Conservation (phyloP, 805 yeast species). For the Saccharomyces jurei region DNA sequence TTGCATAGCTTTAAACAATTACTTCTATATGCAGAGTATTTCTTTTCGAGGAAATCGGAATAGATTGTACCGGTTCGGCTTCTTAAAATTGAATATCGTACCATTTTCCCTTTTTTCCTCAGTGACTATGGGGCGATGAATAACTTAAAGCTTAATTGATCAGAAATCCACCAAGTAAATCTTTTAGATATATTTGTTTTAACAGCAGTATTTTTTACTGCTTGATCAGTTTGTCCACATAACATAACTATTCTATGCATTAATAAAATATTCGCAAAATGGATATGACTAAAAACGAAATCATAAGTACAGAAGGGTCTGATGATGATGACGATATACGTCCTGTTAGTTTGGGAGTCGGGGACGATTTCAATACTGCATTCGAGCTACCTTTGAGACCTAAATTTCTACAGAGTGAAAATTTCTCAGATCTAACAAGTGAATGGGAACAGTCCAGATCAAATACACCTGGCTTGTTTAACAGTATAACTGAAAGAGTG, state of each 20-base stretch:
- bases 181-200: too few species aligned
- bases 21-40: background rate
- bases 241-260: background rate
- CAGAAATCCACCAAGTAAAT: too few species aligned
- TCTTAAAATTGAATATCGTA: background rate
- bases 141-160: background rate
- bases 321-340: background rate
- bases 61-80: background rate
- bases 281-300: background rate
- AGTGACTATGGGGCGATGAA: background rate
- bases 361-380: background rate
- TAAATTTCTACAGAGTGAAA: conserved; percentile 3
- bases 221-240: background rate
- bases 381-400: conserved; percentile 9
- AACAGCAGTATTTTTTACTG: background rate
- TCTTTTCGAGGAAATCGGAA: background rate
- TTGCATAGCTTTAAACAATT: background rate
- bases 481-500: background rate
- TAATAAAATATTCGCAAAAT: background rate
- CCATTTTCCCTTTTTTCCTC: background rate
- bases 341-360: background rate
- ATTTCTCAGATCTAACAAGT: conserved; percentile 6
- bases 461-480: conserved; percentile 1
- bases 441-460: conserved; percentile 10
- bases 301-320: background rate